Conservation (phyloP, 2,329 filamentous ascomycete species). For the Exophiala lecanii-corni region DNA sequence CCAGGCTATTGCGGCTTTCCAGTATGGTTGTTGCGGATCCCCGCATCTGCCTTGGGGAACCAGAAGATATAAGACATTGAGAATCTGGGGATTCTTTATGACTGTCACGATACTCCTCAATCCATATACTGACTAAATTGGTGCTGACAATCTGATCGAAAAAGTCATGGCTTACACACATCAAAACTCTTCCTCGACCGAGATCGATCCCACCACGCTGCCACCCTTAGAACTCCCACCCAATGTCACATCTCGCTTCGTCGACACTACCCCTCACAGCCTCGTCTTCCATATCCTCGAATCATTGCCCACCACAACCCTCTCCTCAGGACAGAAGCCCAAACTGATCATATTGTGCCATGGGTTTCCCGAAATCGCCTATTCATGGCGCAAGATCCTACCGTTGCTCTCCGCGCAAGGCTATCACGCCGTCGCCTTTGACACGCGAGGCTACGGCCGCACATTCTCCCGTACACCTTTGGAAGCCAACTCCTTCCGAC, state of each 20-base stretch:
- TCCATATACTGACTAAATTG: too few species aligned
- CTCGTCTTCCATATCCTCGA: constrained; percentile 53
- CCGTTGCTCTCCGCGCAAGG: constrained; percentile 54
- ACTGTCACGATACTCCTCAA: too few species aligned
- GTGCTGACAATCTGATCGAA: too few species aligned
- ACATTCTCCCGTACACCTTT: constrained; percentile 51
- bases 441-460: constrained; percentile 64
- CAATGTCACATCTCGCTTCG: constrained; percentile 52
- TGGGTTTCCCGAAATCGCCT: constrained; percentile 65
- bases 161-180: constrained; percentile 23
- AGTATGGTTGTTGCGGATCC: too few species aligned
- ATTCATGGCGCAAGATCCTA: constrained; percentile 64
- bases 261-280: constrained; percentile 52
- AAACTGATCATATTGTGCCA: constrained; percentile 24
- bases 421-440: constrained; percentile 62
- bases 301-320: constrained; percentile 15
- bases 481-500: constrained; percentile 42
- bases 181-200: constrained; percentile 17
- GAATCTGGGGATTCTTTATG: too few species aligned
- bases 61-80: too few species aligned
- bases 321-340: constrained; percentile 14
- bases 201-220: constrained; percentile 27
- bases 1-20: too few species aligned
- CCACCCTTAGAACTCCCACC: constrained; percentile 51
- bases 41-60: too few species aligned